A percentile compares a stretch with the other conserved stretches of the same genome.
Evolutionary conservation across 1,284 basidiomycete genomes (phyloP).

Genomic region (Rhodotorula sp.): DNA sequence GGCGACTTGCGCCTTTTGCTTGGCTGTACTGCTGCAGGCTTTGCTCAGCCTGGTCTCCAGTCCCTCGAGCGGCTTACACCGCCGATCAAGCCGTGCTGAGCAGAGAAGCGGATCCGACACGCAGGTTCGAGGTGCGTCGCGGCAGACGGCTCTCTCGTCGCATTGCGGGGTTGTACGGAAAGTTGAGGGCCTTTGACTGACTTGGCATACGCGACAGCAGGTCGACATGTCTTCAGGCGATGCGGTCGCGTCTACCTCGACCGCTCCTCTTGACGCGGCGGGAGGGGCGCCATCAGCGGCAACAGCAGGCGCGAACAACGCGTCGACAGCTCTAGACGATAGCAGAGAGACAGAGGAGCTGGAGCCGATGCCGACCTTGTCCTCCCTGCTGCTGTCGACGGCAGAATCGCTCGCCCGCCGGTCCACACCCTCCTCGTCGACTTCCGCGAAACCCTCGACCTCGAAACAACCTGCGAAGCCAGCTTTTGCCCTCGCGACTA

Average conservation of each 20-base stretch:
- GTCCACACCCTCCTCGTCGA: background rate
- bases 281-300: background rate
- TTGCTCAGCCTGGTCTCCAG: too few relatives aligned
- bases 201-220: too few relatives aligned
- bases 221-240: constrained; percentile 1
- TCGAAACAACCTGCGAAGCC: background rate
- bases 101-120: too few relatives aligned
- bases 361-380: constrained; percentile 28
- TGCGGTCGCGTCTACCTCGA: constrained; percentile 10
- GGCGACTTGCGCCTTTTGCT: too few relatives aligned
- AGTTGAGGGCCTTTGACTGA: too few relatives aligned
- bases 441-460: background rate
- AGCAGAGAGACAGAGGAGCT: background rate
- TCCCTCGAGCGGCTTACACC: background rate
- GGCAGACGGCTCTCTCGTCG: background rate
- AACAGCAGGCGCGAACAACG: background rate
- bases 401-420: constrained; percentile 24
- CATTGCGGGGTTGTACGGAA: background rate
- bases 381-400: constrained; percentile 32
- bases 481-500: background rate
- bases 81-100: too few relatives aligned
- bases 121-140: too few relatives aligned
- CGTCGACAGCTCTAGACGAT: too few relatives aligned
- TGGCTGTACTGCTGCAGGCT: too few relatives aligned
- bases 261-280: constrained; percentile 11